Conservation (phyloP, 345 rosid genomes). For the Alliaria petiolata region DNA sequence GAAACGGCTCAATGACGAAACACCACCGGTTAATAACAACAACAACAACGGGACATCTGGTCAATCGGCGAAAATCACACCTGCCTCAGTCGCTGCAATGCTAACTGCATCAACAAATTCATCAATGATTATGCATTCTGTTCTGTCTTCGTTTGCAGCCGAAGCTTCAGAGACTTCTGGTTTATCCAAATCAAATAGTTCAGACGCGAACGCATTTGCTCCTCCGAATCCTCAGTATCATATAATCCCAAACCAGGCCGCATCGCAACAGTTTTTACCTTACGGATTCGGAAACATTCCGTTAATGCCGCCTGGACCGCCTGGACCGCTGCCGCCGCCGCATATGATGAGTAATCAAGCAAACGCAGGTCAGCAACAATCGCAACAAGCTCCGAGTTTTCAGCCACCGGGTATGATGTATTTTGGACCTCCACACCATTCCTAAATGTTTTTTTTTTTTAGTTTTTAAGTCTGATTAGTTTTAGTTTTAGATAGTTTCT, state of each 20-base stretch:
- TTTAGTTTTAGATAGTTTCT: background rate
- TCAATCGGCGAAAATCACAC: conserved; percentile 48
- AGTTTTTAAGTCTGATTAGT: background rate
- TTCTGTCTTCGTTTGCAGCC: conserved; percentile 85
- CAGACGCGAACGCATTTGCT: conserved; percentile 43
- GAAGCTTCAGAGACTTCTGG: conserved; percentile 69
- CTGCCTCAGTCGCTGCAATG: conserved; percentile 83
- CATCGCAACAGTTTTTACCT: conserved; percentile 49
- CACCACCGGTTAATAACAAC: too few relatives aligned
- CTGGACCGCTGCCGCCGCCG: conserved; percentile 22
- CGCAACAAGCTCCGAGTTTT: conserved; percentile 48
- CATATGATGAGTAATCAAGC: conserved; percentile 46
- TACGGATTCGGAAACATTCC: conserved; percentile 59
- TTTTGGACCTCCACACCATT: conserved; percentile 53
- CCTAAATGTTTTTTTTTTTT: conserved; percentile 23
- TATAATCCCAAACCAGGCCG: conserved; percentile 42
- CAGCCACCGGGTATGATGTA: conserved; percentile 64
- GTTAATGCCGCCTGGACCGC: conserved; percentile 46
- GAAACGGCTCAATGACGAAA: conserved; percentile 39
- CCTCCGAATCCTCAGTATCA: conserved; percentile 37
- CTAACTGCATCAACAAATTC: conserved; percentile 80
- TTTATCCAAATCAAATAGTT: conserved; percentile 40
- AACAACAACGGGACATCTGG: conserved; percentile 36
- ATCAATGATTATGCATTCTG: conserved; percentile 85
- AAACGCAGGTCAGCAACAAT: conserved; percentile 35